Conservation (phyloP, 495 filamentous ascomycete genomes). For the Sordaria brevicollis region DNA sequence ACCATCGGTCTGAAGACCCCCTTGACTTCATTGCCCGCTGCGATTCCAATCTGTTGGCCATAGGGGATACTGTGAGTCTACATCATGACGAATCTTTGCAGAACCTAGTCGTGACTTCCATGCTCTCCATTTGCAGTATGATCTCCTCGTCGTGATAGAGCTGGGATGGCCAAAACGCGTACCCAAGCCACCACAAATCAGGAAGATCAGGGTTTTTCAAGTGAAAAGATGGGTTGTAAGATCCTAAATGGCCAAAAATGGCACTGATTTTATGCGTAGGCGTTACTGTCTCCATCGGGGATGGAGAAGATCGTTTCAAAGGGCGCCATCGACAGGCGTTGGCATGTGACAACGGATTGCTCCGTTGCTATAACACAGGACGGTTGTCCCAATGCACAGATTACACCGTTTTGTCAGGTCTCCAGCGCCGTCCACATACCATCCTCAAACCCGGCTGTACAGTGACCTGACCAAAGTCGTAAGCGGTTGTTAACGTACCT, state of each 20-base stretch:
- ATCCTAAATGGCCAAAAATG: background rate
- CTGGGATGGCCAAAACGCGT: background rate
- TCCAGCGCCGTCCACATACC: too few relatives aligned
- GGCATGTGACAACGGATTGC: background rate
- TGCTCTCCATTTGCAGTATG: background rate
- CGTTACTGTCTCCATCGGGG: background rate
- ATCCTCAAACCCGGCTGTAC: too few relatives aligned
- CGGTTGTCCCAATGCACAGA: too few relatives aligned
- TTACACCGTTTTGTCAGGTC: too few relatives aligned
- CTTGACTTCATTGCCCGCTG: background rate
- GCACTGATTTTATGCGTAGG: background rate
- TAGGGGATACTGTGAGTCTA: background rate
- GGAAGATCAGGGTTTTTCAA: background rate
- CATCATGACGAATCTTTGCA: background rate
- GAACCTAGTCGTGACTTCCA: background rate
- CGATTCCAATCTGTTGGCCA: background rate
- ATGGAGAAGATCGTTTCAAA: background rate
- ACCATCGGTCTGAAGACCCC: background rate
- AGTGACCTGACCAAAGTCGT: too few relatives aligned
- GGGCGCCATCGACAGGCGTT: background rate
- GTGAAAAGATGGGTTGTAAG: background rate
- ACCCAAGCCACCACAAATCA: background rate
- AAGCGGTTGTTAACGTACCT: too few relatives aligned
- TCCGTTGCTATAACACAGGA: background rate
- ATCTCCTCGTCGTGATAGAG: background rate